Evolutionary conservation across 2,329 filamentous ascomycete species (phyloP).

Genomic region (Botrytis fabae): DNA sequence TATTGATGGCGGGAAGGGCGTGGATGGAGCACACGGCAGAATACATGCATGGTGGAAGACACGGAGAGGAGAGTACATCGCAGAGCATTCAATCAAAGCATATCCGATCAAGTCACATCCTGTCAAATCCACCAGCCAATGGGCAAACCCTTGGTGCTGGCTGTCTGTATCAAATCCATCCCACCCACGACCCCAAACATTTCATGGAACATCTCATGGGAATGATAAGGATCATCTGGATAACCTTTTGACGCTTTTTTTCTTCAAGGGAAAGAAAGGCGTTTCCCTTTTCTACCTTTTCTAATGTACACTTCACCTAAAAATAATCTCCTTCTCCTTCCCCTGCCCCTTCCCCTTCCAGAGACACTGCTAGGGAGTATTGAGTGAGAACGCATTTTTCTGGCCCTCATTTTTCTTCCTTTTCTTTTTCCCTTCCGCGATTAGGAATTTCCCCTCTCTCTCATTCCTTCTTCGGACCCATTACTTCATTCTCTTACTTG

Average conservation of each 20-base stretch:
- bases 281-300: not conserved
- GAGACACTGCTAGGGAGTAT: not conserved
- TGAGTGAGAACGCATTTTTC: not conserved
- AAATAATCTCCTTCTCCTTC: not conserved
- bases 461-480: constrained; percentile 22
- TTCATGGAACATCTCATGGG: not conserved
- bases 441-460: constrained; percentile 30
- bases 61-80: too few relatives aligned
- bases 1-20: not conserved
- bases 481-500: not conserved
- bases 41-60: too few relatives aligned
- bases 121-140: too few relatives aligned
- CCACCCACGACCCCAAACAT: not conserved
- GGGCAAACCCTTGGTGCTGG: not conserved
- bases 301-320: not conserved
- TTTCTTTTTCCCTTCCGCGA: not conserved
- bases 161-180: not conserved
- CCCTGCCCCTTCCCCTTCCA: too few relatives aligned
- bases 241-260: too few relatives aligned
- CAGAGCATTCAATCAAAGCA: not conserved
- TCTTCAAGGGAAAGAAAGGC: not conserved
- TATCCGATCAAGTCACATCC: not conserved
- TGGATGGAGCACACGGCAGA: too few relatives aligned
- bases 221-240: not conserved
- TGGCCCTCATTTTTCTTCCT: not conserved